Conservation (phyloP, 108 stramenopile species). For the Discostella pseudostelligera region DNA sequence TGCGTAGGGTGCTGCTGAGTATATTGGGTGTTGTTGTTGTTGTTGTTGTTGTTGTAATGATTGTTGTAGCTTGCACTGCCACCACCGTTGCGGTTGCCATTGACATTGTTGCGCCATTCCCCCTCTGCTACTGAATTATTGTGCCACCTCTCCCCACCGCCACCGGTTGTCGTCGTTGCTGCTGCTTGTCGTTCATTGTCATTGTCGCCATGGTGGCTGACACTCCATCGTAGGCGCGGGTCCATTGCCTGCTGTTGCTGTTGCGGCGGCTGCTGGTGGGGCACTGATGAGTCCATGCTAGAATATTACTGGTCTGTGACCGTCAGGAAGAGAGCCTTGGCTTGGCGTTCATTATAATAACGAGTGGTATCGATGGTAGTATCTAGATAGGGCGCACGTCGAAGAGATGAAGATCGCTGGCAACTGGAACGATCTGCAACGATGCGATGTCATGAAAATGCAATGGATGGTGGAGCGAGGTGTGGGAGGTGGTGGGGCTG, state of each 20-base stretch:
- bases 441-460: no score
- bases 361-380: no score
- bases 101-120: background rate
- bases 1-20: background rate
- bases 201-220: background rate
- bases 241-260: constrained; percentile 9
- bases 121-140: background rate
- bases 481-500: no score
- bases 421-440: no score
- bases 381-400: no score
- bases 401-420: no score
- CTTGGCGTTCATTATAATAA: no score
- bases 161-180: background rate
- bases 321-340: no score
- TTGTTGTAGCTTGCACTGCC: background rate
- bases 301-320: constrained; percentile 3
- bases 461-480: no score
- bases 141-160: background rate
- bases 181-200: background rate
- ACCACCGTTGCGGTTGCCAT: background rate
- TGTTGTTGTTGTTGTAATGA: background rate
- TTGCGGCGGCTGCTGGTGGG: background rate
- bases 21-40: background rate
- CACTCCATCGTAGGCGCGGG: background rate
- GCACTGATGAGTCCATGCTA: background rate